Percentiles rank a stretch among this genome's conserved stretches.
These are phyloP conservation scores for Phytophthora citricola DNA, from an alignment of 352 stramenopile genomes.

Conservation along the genomic window DNA sequence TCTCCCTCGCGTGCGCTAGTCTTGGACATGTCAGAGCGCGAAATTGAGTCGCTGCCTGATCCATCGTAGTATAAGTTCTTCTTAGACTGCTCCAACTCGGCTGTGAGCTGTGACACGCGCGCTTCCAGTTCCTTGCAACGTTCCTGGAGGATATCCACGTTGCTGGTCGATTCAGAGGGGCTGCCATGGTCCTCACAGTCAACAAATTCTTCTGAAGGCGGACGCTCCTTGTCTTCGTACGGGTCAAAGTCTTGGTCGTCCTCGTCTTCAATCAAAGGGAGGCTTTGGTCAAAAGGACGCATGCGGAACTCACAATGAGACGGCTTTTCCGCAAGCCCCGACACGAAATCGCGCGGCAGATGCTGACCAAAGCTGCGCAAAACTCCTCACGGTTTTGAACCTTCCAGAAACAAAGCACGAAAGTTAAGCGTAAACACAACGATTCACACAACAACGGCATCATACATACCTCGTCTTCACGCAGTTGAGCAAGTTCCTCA, in stretches of 20 bases:
- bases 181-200: slow-evolving; percentile 37
- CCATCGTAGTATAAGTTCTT: slow-evolving; percentile 77
- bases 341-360: slow-evolving; percentile 82
- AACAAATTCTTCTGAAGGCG: slow-evolving; percentile 37
- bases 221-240: slow-evolving; percentile 42
- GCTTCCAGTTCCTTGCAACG: slow-evolving; percentile 78
- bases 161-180: slow-evolving; percentile 24
- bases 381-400: slow-evolving; percentile 81
- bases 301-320: slow-evolving; percentile 91
- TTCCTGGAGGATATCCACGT: slow-evolving; percentile 67
- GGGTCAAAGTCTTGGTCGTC: slow-evolving; percentile 30
- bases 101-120: slow-evolving; percentile 63
- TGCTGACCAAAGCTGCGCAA: slow-evolving; percentile 81
- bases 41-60: slow-evolving; percentile 72
- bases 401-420: slow-evolving; percentile 24
- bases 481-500: slow-evolving; percentile 82
- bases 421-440: slow-evolving; percentile 16
- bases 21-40: slow-evolving; percentile 75
- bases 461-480: slow-evolving; percentile 72
- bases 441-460: not conserved
- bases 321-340: slow-evolving; percentile 84
- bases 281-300: slow-evolving; percentile 84
- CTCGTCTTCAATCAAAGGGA: slow-evolving; percentile 72
- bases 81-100: slow-evolving; percentile 76
- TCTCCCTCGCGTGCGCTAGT: slow-evolving; percentile 66